A percentile compares a stretch with the other conserved stretches of the same genome.
These are phyloP conservation scores for Aspergillus vadensis DNA, from an alignment of 2,329 filamentous ascomycete genomes.

Conservation along the genomic window DNA sequence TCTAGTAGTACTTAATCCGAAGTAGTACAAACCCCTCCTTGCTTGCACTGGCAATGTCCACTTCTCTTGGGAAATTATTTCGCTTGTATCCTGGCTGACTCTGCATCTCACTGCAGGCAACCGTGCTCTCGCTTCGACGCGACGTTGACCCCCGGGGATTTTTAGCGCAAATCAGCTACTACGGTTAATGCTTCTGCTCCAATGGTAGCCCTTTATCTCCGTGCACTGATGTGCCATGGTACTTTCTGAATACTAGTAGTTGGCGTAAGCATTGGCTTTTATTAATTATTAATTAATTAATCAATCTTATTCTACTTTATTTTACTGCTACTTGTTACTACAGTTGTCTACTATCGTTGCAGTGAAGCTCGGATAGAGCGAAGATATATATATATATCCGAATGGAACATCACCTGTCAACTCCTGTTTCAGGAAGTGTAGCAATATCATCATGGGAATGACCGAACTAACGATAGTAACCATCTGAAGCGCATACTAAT, in stretches of 20 bases:
- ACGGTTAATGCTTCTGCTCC: neutral
- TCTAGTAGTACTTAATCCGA: too few species aligned
- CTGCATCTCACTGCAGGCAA: neutral
- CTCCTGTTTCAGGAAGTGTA: too few species aligned
- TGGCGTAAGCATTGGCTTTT: too few species aligned
- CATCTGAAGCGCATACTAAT: too few species aligned
- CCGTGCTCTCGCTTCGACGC: neutral
- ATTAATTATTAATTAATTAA: too few species aligned
- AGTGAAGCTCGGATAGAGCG: neutral
- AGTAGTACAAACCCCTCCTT: neutral
- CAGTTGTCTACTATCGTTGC: too few species aligned
- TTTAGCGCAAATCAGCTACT: slow-evolving; percentile 1
- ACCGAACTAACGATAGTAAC: too few species aligned
- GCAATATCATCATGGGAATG: neutral
- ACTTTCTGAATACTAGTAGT: neutral
- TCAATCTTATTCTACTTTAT: too few species aligned
- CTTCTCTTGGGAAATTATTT: neutral
- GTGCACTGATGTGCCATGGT: neutral
- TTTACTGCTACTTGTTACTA: too few species aligned
- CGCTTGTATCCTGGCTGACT: neutral
- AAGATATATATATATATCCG: neutral
- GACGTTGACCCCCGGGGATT: neutral
- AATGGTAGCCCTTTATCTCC: neutral
- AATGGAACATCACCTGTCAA: neutral
- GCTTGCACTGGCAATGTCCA: neutral